Evolutionary conservation across 2,329 filamentous ascomycete species (phyloP).

Genomic region (Aspergillus sp.): DNA sequence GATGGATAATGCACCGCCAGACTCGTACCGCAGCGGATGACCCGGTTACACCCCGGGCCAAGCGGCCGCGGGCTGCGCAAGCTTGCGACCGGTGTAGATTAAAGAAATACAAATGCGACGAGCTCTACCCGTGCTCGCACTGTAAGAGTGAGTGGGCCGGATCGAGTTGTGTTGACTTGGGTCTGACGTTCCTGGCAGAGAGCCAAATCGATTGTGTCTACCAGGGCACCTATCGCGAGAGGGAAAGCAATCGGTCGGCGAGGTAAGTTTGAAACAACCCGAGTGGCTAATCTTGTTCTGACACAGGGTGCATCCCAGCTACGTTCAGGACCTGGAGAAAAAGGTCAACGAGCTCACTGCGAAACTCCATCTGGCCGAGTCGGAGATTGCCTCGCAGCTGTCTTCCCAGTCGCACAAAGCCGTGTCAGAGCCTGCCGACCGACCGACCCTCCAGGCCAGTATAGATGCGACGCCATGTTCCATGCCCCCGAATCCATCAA

Average conservation of each 20-base stretch:
- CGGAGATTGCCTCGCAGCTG: conserved; percentile 10
- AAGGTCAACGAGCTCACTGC: conserved; percentile 31
- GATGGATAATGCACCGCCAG: conserved; percentile 40
- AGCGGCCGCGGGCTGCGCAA: conserved; percentile 45
- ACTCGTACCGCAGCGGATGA: conserved; percentile 15
- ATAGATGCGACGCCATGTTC: conserved; percentile 26
- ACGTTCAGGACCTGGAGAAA: conserved; percentile 38
- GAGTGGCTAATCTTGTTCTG: neutral
- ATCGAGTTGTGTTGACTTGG: neutral
- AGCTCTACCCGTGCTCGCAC: conserved; percentile 45
- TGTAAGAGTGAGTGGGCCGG: conserved; percentile 40
- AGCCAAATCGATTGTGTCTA: conserved; percentile 35
- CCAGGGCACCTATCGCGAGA: conserved; percentile 33
- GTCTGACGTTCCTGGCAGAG: conserved; percentile 22
- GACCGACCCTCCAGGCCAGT: conserved; percentile 7
- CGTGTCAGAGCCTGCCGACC: neutral
- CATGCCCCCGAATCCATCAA: conserved; percentile 21
- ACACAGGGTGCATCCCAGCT: conserved; percentile 18
- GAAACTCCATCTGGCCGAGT: conserved; percentile 25
- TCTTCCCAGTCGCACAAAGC: conserved; percentile 12
- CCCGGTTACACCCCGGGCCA: conserved; percentile 24
- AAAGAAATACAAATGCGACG: conserved; percentile 53
- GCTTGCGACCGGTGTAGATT: conserved; percentile 48
- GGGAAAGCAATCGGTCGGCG: conserved; percentile 29
- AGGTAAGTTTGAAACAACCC: conserved; percentile 17